These are phyloP conservation scores for Lasiosphaeris hirsuta DNA, from an alignment of 495 filamentous ascomycete species.

Conservation along the genomic window DNA sequence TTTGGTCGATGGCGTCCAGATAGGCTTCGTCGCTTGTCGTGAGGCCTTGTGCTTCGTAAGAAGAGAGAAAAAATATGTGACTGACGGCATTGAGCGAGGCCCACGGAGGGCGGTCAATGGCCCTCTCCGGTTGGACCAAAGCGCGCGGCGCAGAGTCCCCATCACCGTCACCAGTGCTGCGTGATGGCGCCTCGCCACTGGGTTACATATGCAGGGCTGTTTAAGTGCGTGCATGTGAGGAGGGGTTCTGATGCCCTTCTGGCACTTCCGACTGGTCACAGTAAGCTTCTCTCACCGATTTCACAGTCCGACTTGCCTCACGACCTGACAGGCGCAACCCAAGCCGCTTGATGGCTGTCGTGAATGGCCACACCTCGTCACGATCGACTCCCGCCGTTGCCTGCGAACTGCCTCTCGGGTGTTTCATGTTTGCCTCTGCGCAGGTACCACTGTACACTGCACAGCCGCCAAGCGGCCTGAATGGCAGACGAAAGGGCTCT, in stretches of 20 bases:
- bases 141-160: constrained; percentile 12
- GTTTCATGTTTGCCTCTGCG: constrained; percentile 31
- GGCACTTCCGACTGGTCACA: constrained; percentile 23
- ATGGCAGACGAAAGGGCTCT: not conserved
- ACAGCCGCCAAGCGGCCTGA: constrained; percentile 11
- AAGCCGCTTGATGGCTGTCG: not conserved
- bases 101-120: not conserved
- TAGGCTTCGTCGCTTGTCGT: too few species aligned
- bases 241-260: constrained; percentile 7
- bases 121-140: constrained; percentile 10
- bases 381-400: constrained; percentile 17
- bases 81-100: not conserved
- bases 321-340: constrained; percentile 5
- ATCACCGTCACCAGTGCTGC: constrained; percentile 14
- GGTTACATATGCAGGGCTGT: constrained; percentile 16
- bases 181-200: constrained; percentile 13
- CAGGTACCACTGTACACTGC: not conserved
- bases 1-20: too few species aligned
- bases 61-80: not conserved
- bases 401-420: constrained; percentile 11
- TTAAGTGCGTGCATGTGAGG: constrained; percentile 30
- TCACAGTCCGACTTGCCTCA: constrained; percentile 4
- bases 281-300: constrained; percentile 7
- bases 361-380: constrained; percentile 23
- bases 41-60: too few species aligned